Conservation (phyloP, 176 grass and related monocot species). For the Neostapfia colusana region DNA sequence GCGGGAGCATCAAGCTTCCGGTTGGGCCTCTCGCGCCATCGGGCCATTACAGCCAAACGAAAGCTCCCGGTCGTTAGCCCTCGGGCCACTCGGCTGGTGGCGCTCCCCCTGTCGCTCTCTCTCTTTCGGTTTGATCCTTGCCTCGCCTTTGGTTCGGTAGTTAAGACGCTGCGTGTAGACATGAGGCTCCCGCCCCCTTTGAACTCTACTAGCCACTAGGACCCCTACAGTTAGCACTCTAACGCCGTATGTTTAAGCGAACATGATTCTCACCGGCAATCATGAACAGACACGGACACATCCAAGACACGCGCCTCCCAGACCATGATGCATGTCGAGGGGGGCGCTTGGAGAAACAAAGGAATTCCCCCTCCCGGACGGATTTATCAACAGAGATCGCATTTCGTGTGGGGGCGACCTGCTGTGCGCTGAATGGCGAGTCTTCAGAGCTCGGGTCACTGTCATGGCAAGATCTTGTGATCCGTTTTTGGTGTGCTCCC, state of each 20-base stretch:
- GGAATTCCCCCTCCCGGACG: constrained; percentile 2
- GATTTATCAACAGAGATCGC: constrained; percentile 6
- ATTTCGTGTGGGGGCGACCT: background rate
- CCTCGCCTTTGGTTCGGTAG: background rate
- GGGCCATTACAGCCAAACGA: constrained; percentile 7
- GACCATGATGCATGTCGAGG: background rate
- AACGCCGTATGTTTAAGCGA: constrained; percentile 26
- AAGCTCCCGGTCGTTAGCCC: background rate
- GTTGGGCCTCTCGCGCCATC: constrained; percentile 12
- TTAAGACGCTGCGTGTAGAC: background rate
- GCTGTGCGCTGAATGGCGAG: background rate
- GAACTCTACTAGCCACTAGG: background rate
- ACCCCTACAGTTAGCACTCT: background rate
- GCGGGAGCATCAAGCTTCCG: constrained; percentile 3
- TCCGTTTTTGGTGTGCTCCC: constrained; percentile 43
- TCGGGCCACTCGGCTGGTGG: background rate
- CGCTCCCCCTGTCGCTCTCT: background rate
- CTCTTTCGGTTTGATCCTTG: background rate
- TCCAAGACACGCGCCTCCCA: background rate
- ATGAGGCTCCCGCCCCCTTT: no score
- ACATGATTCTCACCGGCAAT: constrained; percentile 27
- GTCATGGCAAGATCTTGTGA: constrained; percentile 45
- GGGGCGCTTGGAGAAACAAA: no score
- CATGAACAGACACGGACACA: background rate
- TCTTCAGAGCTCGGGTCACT: constrained; percentile 27